Percentiles rank a stretch among this genome's conserved stretches.
Evolutionary conservation across 2,329 filamentous ascomycete species (phyloP).

Genomic region (Bimuria novae-zelandiae): DNA sequence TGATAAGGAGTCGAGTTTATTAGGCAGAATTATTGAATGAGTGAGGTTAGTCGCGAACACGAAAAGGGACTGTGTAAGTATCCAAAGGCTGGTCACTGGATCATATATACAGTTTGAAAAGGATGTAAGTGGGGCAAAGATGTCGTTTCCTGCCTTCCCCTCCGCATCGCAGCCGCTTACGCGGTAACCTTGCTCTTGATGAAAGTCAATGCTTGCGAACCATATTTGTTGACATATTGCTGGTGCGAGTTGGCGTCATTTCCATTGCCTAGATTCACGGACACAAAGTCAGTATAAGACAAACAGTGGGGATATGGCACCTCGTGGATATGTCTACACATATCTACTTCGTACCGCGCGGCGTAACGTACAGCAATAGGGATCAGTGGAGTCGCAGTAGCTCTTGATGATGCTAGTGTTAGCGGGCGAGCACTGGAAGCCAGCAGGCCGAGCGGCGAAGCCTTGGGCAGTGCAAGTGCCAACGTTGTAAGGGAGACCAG

Average conservation of each 20-base stretch:
- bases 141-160: background rate
- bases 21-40: no score
- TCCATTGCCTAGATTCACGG: no score
- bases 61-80: no score
- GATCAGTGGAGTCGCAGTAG: constrained; percentile 68
- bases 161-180: constrained; percentile 16
- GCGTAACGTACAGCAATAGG: constrained; percentile 74
- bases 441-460: constrained; percentile 63
- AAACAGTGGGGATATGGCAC: no score
- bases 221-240: constrained; percentile 66
- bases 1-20: no score
- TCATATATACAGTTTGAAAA: background rate
- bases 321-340: no score
- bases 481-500: constrained; percentile 63
- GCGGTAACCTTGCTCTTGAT: constrained; percentile 59
- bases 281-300: no score
- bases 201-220: constrained; percentile 62
- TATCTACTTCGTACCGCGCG: no score
- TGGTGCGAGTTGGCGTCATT: constrained; percentile 64
- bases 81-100: no score
- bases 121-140: background rate
- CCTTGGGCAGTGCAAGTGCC: constrained; percentile 64
- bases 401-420: constrained; percentile 62
- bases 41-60: no score
- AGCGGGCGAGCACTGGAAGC: constrained; percentile 60